Percentiles rank a stretch among this genome's conserved stretches.
phyloP scores from a whole-genome alignment of 768 basidiomycete genomes.

The Holtermanniella nyarrowii region DNA sequence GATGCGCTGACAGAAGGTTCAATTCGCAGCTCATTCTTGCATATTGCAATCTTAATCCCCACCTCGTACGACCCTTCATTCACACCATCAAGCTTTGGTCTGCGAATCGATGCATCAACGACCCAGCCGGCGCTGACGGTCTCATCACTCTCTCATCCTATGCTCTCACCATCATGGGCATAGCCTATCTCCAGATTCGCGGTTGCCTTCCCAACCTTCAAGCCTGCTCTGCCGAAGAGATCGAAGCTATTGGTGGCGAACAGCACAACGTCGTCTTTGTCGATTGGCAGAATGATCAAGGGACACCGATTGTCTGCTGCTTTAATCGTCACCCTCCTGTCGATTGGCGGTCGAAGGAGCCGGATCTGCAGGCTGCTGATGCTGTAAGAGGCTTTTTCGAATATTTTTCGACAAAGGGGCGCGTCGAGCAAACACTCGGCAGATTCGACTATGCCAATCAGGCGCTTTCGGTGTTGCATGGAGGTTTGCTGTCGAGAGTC shows the following conservation, averaged over 20 bases:
- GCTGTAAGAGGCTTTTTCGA: slow-evolving; percentile 34
- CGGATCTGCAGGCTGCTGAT: slow-evolving; percentile 18
- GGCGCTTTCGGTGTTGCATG: slow-evolving; percentile 21
- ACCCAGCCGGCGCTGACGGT: slow-evolving; percentile 30
- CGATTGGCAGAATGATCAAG: slow-evolving; percentile 27
- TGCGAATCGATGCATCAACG: slow-evolving; percentile 29
- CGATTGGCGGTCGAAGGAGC: slow-evolving; percentile 13
- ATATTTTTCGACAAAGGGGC: slow-evolving; percentile 12
- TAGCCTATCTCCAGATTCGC: slow-evolving; percentile 34
- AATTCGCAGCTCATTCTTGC: slow-evolving; percentile 34
- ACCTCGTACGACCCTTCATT: slow-evolving; percentile 36
- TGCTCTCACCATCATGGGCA: slow-evolving; percentile 34
- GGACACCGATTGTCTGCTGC: slow-evolving; percentile 19
- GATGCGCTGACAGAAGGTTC: slow-evolving; percentile 11
- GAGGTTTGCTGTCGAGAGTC: slow-evolving; percentile 15
- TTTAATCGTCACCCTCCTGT: slow-evolving; percentile 10
- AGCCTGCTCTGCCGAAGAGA: slow-evolving; percentile 8
- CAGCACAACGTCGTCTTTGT: slow-evolving; percentile 29
- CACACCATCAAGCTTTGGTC: slow-evolving; percentile 35
- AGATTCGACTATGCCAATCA: slow-evolving; percentile 17
- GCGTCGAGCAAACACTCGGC: background rate
- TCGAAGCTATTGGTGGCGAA: slow-evolving; percentile 1
- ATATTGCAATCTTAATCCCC: slow-evolving; percentile 32
- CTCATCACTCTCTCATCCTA: slow-evolving; percentile 35
- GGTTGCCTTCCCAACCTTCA: slow-evolving; percentile 37